Conservation (phyloP, 495 filamentous ascomycete genomes). For the Aspergillus conjunctus region DNA sequence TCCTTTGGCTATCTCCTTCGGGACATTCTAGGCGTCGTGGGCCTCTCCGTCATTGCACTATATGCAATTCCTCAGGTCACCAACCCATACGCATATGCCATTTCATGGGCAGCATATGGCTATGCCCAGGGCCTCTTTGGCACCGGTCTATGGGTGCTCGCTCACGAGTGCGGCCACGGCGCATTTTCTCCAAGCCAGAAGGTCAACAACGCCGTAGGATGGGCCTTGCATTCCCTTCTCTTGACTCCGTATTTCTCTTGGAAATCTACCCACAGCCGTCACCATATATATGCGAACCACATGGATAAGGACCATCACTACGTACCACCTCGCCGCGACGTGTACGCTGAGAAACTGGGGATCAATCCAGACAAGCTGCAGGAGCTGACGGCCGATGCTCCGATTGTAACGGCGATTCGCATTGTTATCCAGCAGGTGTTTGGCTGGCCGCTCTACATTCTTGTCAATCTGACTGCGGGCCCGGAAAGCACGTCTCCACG, state of each 20-base stretch:
- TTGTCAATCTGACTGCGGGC: slow-evolving; percentile 54
- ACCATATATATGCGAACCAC: slow-evolving; percentile 63
- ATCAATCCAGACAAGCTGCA: slow-evolving; percentile 34
- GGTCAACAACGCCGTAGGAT: slow-evolving; percentile 66
- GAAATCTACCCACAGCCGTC: slow-evolving; percentile 70
- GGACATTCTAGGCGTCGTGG: slow-evolving; percentile 32
- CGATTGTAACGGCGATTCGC: slow-evolving; percentile 46
- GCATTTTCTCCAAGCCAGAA: slow-evolving; percentile 61
- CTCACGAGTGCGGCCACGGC: slow-evolving; percentile 82
- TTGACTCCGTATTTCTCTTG: slow-evolving; percentile 72
- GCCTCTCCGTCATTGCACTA: neutral
- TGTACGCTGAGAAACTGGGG: slow-evolving; percentile 35
- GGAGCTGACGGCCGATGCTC: slow-evolving; percentile 56
- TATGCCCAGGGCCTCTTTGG: slow-evolving; percentile 71
- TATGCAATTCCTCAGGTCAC: neutral
- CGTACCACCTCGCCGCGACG: slow-evolving; percentile 48
- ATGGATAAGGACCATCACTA: slow-evolving; percentile 60
- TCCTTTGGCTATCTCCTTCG: slow-evolving; percentile 56
- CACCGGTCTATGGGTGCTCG: slow-evolving; percentile 82
- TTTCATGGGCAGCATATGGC: slow-evolving; percentile 66
- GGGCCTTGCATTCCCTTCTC: slow-evolving; percentile 62
- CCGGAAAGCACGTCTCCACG: slow-evolving; percentile 39
- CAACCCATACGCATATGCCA: neutral
- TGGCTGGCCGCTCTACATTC: slow-evolving; percentile 57
- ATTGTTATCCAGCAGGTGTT: slow-evolving; percentile 53